These are phyloP conservation scores for Eucalyptus virginea DNA, from an alignment of 345 rosid genomes.

Conservation along the genomic window DNA sequence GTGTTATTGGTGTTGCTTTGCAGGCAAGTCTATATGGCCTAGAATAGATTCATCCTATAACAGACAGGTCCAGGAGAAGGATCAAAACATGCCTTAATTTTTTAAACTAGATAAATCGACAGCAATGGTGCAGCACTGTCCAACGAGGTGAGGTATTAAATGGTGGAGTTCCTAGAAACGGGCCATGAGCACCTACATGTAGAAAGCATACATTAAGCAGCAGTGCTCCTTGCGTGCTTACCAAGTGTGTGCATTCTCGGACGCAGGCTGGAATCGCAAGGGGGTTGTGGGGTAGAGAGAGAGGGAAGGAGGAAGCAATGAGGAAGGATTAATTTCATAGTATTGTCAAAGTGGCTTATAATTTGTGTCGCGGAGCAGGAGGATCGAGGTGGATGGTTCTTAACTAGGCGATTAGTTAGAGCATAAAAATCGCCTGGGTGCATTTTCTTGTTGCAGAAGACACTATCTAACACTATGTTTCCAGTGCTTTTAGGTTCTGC, in stretches of 20 bases:
- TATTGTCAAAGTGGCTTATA: not conserved
- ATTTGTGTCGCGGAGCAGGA: not conserved
- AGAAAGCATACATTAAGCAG: not conserved
- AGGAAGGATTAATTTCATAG: not conserved
- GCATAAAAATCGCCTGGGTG: not conserved
- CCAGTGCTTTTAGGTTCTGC: no score
- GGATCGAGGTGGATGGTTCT: no score
- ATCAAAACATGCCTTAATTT: not conserved
- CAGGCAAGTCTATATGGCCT: not conserved
- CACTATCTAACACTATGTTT: no score
- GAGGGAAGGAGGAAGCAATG: not conserved
- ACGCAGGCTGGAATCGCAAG: not conserved
- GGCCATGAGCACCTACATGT: not conserved
- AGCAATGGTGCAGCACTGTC: not conserved
- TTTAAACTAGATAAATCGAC: not conserved
- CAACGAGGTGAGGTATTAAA: not conserved
- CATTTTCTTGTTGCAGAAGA: no score
- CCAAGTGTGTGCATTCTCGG: not conserved
- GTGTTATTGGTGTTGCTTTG: not conserved
- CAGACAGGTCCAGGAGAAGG: not conserved
- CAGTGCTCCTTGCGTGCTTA: not conserved
- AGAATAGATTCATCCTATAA: not conserved
- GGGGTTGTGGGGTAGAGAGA: not conserved
- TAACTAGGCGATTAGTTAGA: not conserved
- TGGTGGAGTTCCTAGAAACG: not conserved